phyloP scores from a whole-genome alignment of 805 yeast genomes.

The Ascoidea rubescens region DNA sequence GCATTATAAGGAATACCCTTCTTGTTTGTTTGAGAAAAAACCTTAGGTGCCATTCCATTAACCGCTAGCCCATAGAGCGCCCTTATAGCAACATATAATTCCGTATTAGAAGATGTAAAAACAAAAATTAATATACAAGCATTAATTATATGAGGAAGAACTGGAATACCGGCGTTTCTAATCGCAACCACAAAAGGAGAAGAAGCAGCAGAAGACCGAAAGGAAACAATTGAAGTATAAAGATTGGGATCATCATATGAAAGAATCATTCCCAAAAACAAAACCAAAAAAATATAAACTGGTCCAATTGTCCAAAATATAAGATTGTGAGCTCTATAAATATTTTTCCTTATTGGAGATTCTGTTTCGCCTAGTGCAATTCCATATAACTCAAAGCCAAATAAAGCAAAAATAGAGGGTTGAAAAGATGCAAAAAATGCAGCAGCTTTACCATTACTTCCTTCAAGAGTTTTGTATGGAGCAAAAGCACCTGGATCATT shows the following conservation, averaged over 20 bases:
- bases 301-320: conserved; percentile 48
- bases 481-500: conserved; percentile 25
- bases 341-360: conserved; percentile 44
- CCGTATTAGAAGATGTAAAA: conserved; percentile 17
- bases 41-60: conserved; percentile 29
- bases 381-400: conserved; percentile 60
- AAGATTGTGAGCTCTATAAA: conserved; percentile 58
- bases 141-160: conserved; percentile 7
- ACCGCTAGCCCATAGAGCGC: conserved; percentile 30
- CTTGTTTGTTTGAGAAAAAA: conserved; percentile 25
- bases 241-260: conserved; percentile 40
- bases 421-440: conserved; percentile 50
- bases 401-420: conserved; percentile 42
- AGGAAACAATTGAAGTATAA: conserved; percentile 13
- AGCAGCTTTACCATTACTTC: conserved; percentile 38
- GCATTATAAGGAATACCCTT: conserved; percentile 33
- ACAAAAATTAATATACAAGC: conserved; percentile 6
- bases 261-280: conserved; percentile 57
- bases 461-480: not conserved
- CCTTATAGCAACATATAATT: conserved; percentile 30
- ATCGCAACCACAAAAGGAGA: conserved; percentile 6
- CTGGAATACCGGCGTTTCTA: conserved; percentile 4
- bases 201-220: not conserved
- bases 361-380: conserved; percentile 64
- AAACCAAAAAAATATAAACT: conserved; percentile 39